Evolutionary conservation across 2,329 filamentous ascomycete genomes (phyloP).

Genomic region (Aspergillus novofumigatus): DNA sequence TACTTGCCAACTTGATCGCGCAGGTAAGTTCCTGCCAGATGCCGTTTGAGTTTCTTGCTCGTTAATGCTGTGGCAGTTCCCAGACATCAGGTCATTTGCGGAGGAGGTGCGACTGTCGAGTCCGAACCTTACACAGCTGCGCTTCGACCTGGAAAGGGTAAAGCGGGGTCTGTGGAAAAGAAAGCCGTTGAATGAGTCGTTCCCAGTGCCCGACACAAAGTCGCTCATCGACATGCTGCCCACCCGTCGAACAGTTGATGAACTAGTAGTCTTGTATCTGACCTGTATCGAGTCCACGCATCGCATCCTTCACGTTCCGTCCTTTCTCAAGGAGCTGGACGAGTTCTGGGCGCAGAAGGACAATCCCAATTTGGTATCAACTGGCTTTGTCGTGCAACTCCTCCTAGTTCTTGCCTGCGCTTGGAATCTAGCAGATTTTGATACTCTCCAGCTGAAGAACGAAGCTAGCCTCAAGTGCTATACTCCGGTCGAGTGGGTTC

Average conservation of each 20-base stretch:
- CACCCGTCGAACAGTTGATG: constrained; percentile 31
- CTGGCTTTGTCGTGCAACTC: constrained; percentile 33
- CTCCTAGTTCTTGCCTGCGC: constrained; percentile 36
- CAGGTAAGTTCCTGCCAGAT: constrained; percentile 27
- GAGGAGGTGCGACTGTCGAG: constrained; percentile 35
- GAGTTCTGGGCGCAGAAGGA: constrained; percentile 31
- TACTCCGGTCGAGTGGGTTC: constrained; percentile 63
- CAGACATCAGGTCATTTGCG: constrained; percentile 34
- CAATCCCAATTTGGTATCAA: constrained; percentile 22
- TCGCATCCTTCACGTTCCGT: constrained; percentile 39
- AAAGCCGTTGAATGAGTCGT: constrained; percentile 24
- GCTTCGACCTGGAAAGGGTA: constrained; percentile 30
- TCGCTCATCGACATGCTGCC: constrained; percentile 34
- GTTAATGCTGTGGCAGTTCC: constrained; percentile 29
- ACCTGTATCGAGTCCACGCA: constrained; percentile 38
- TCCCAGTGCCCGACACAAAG: constrained; percentile 26
- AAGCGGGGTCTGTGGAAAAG: constrained; percentile 30
- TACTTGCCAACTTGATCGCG: constrained; percentile 36
- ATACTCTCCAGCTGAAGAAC: constrained; percentile 26
- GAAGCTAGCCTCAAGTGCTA: constrained; percentile 24
- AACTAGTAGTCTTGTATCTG: constrained; percentile 36
- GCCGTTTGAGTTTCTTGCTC: background rate
- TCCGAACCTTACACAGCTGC: constrained; percentile 31
- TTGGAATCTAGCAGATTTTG: constrained; percentile 33
- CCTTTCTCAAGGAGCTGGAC: constrained; percentile 37